These are phyloP conservation scores for Gnaphalium uliginosum DNA, from an alignment of 129 eudicot species.

Conservation along the genomic window DNA sequence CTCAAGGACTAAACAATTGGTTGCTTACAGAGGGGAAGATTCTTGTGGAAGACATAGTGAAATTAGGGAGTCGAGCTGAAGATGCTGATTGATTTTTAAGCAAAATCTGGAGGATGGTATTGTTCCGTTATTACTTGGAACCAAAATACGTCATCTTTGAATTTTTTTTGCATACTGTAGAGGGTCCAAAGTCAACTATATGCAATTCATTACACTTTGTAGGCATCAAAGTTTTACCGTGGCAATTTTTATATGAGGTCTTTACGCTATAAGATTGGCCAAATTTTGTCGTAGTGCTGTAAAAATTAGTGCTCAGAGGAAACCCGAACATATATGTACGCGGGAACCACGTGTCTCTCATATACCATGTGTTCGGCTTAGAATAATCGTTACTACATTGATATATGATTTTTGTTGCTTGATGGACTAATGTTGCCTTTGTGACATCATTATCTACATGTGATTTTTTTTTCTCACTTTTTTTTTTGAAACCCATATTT, in stretches of 20 bases:
- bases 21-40: slow-evolving; percentile 88
- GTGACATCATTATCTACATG: too few relatives aligned
- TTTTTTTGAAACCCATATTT: too few relatives aligned
- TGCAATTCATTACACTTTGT: slow-evolving; percentile 21
- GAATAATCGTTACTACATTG: slow-evolving; percentile 16
- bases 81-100: slow-evolving; percentile 42
- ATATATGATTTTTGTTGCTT: neutral
- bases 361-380: neutral
- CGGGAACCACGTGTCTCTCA: slow-evolving; percentile 2
- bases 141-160: slow-evolving; percentile 13
- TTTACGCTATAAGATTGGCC: neutral
- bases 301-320: slow-evolving; percentile 33
- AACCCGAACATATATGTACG: slow-evolving; percentile 21
- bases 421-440: neutral
- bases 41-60: slow-evolving; percentile 93
- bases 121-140: slow-evolving; percentile 18
- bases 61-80: slow-evolving; percentile 63
- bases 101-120: slow-evolving; percentile 17
- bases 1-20: neutral
- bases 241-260: slow-evolving; percentile 28
- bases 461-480: too few relatives aligned
- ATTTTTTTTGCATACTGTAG: slow-evolving; percentile 23
- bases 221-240: slow-evolving; percentile 25
- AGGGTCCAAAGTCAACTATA: slow-evolving; percentile 16
- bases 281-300: slow-evolving; percentile 37